Evolutionary conservation across 371 early-diverging fungal genomes (phyloP), one percentile per base, ranked within the genome.

Genomic region (Apophysomyces trapeziformis): DNA sequence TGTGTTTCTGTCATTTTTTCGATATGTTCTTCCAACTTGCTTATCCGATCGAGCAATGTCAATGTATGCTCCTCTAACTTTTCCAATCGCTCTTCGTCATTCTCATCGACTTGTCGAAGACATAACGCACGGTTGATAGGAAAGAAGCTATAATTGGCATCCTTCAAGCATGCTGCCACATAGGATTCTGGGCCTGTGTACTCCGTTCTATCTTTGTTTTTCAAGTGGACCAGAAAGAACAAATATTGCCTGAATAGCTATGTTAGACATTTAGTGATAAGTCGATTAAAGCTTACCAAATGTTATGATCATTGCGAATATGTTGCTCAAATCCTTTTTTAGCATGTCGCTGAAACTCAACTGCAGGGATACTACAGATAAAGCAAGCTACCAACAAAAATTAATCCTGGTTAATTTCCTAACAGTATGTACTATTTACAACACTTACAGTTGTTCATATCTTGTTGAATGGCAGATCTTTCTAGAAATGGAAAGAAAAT

Each of bases 171-270:
- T 7, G 75, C 78, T 7, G 79, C 69, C 1, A 86, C 82, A 63
- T 82, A 85, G 0, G 87, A 82, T 32, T 85, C 85, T 56, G 85
- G 87, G 0, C 85, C 83, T 0, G 85, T 86, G 54, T 82, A 85
- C 70, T 86, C 87, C 3, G 87, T 85, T 50, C 69, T 61, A 67
- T 84, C 84, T 69, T 86, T 86, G 47, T 71, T 74, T n/a, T 79
- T 73, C 50, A 86, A 60, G 70, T 86, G 87, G 7, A 86, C 83
- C 60, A 86, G 59, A 63, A 85, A 85, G 63, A 82, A 84, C 8
- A 86, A 68, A 64, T 86, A 86, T 68, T 86, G 84, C 85, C 85
- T 77, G 46, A 38, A 35, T 4, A 58, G 21, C 21, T 1, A 38
- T 38, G 26, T 37, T 26, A 32, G 0, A 7, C 16, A 47, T 12